Percentiles rank a stretch among this genome's conserved stretches.
These are phyloP conservation scores for Plasmodium knowlesi DNA, from an alignment of 169 alveolate species.

Conservation along the genomic window DNA sequence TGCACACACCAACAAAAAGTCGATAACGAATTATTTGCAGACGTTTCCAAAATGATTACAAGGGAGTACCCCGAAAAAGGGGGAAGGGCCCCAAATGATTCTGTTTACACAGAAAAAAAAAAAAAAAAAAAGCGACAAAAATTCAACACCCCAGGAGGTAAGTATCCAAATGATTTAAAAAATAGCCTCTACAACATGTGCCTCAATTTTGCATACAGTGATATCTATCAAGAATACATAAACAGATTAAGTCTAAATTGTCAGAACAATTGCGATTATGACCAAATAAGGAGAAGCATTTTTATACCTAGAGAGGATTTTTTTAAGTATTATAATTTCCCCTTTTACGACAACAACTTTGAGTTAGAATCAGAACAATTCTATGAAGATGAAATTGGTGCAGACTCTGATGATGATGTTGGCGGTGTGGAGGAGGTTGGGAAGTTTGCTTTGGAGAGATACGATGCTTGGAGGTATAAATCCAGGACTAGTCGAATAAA, in stretches of 20 bases:
- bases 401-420: background rate
- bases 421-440: slow-evolving; percentile 53
- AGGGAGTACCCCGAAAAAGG: background rate
- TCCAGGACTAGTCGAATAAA: background rate
- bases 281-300: slow-evolving; percentile 45
- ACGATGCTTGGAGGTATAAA: background rate
- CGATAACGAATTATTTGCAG: background rate
- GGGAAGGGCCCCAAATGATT: background rate
- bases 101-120: background rate
- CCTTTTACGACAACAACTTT: slow-evolving; percentile 43
- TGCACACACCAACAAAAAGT: background rate
- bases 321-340: slow-evolving; percentile 60
- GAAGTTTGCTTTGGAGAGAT: slow-evolving; percentile 2
- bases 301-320: slow-evolving; percentile 54
- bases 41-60: background rate
- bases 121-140: background rate
- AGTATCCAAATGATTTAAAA: slow-evolving; percentile 30
- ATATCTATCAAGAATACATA: slow-evolving; percentile 71
- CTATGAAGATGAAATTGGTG: background rate
- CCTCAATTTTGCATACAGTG: slow-evolving; percentile 47
- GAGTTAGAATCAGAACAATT: slow-evolving; percentile 46
- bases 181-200: slow-evolving; percentile 27
- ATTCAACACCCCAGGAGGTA: background rate
- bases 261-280: slow-evolving; percentile 68
- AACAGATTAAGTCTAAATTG: slow-evolving; percentile 42